Base-by-base conservation (phyloP, 2,329 filamentous ascomycete genomes). In the Aspergillus tamarii region DNA sequence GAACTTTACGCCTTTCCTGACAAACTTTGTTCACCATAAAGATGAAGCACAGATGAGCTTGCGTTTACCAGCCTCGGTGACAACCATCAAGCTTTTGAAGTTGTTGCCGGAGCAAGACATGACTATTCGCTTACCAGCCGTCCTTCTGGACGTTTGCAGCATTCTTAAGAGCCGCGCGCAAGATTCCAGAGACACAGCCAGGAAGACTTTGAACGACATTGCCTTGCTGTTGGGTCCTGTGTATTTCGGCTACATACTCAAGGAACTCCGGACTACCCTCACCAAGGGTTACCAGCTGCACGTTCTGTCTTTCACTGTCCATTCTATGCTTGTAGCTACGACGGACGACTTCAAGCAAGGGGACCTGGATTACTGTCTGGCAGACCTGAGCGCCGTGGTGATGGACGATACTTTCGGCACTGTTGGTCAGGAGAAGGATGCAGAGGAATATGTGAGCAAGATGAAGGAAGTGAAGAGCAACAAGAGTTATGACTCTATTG, bases 381-480 rank as follows among this genome's bases (percentile, higher is more conserved):
- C 86, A 3, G 85, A 90, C 12, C 88, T 98, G 50, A 89, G 96
- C 53, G 85, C 88, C 1, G 88, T 99, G 50, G 90, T 98, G 67
- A 95, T 99, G 92, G 95, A 99, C 73, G 96, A 99, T 74, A 95
- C 96, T 14, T 99, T 99, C 74, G 96, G 96, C 34, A 88, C 89
- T 7, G 91, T 91, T 39, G 95, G 95, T 2, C 91, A 97, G 79
- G 94, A 99, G 74, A 99, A 99, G 78, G 95, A 99, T 72, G 94
- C 94, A 0, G 93, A 97, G 71, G 95, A 94, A 59, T 99, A 99
- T 76, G 90, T 91, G 61, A 97, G 89, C 75, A 91, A 94, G 78
- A 97, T 96, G 90, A 97, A 96, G 78, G 95, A 99, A 80, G 90
- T 99, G 62, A 98, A 97, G 82, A 95, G 92, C 78, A 97, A 92